Evolutionary conservation across 2,329 filamentous ascomycete species (phyloP).

Genomic region (Blastomyces emzantsi): DNA sequence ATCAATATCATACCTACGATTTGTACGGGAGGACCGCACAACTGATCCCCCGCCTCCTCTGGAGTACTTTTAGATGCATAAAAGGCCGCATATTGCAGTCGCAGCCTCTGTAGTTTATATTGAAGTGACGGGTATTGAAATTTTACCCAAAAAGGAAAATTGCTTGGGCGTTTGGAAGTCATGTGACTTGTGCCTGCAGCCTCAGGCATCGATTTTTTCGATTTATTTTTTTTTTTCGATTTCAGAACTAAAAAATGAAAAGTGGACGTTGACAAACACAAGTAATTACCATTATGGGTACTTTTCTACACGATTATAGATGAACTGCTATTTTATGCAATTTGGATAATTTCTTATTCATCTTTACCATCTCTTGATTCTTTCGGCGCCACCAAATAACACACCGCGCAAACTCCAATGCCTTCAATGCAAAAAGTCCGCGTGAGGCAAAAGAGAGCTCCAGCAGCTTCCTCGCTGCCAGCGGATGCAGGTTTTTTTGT

Average conservation of each 20-base stretch:
- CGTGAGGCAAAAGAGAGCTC: neutral
- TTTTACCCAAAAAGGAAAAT: neutral
- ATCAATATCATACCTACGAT: too few species aligned
- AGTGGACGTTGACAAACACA: neutral
- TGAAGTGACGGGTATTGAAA: neutral
- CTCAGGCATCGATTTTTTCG: conserved; percentile 1
- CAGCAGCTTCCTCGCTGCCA: neutral
- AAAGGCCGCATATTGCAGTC: neutral
- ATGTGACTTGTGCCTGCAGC: too few species aligned
- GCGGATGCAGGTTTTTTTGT: neutral
- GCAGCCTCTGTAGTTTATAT: neutral
- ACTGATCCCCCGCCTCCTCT: too few species aligned
- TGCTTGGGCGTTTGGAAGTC: neutral
- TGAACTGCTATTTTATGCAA: neutral
- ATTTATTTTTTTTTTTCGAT: neutral
- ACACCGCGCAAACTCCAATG: neutral
- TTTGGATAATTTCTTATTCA: neutral
- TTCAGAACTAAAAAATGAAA: neutral
- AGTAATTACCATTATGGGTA: neutral
- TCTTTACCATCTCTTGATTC: neutral
- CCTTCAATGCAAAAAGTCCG: conserved; percentile 4
- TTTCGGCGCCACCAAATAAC: neutral
- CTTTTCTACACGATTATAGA: neutral
- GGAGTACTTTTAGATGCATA: neutral
- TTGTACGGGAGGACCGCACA: too few species aligned